These are phyloP conservation scores for Macroventuria anomochaeta DNA, from an alignment of 2,329 filamentous ascomycete genomes.

Conservation along the genomic window DNA sequence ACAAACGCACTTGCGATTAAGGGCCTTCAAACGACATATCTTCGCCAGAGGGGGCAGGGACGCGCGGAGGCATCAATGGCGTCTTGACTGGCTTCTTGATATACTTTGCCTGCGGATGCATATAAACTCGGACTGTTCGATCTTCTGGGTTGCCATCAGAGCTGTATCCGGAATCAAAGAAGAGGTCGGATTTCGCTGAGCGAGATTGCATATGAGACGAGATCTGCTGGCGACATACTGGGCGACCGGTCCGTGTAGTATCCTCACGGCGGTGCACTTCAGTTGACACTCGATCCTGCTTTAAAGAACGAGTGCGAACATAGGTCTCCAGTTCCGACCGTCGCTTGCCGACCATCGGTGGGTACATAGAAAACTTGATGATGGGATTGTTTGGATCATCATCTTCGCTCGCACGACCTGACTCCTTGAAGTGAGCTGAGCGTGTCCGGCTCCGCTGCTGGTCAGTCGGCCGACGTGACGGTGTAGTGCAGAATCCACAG, in stretches of 20 bases:
- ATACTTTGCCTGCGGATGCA: constrained; percentile 4
- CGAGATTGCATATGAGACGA: neutral
- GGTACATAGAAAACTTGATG: constrained; percentile 7
- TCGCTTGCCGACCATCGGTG: constrained; percentile 6
- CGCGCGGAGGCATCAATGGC: neutral
- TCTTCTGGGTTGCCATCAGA: neutral
- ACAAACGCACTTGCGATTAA: neutral
- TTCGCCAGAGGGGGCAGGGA: neutral
- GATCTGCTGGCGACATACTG: neutral
- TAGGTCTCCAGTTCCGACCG: neutral
- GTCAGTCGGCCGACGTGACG: neutral
- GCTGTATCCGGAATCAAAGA: neutral
- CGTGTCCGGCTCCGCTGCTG: no score
- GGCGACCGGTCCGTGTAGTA: neutral
- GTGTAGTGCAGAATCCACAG: neutral
- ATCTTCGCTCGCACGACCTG: neutral
- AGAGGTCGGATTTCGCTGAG: neutral
- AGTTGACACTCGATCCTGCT: neutral
- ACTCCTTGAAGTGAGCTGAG: neutral
- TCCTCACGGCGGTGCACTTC: neutral
- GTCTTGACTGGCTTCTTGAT: neutral
- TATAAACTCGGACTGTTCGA: neutral
- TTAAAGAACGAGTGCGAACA: neutral
- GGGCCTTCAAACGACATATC: neutral
- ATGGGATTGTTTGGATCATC: neutral